phyloP scores from a whole-genome alignment of 2,329 filamentous ascomycete species.

The Cordyceps cateniannulata region DNA sequence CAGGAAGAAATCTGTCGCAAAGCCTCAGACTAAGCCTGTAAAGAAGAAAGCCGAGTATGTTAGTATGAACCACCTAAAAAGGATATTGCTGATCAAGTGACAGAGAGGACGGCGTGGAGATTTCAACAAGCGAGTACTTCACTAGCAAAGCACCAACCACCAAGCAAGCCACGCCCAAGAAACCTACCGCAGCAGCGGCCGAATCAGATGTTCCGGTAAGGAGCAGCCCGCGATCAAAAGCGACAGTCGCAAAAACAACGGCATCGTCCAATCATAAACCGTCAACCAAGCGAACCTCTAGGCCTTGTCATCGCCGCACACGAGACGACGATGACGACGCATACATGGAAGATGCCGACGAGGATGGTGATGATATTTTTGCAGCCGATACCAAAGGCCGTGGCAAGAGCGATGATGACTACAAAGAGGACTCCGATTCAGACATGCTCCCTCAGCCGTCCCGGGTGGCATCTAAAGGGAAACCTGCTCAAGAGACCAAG shows the following conservation, averaged over 20 bases:
- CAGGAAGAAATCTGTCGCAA: slow-evolving; percentile 51
- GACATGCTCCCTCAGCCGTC: slow-evolving; percentile 57
- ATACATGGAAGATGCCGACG: slow-evolving; percentile 61
- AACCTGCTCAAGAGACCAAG: slow-evolving; percentile 20
- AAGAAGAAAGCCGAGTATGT: slow-evolving; percentile 51
- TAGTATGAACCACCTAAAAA: slow-evolving; percentile 1
- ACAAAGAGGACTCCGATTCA: slow-evolving; percentile 69
- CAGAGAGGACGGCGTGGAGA: slow-evolving; percentile 42
- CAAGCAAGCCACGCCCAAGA: slow-evolving; percentile 34
- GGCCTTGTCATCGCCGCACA: slow-evolving; percentile 34
- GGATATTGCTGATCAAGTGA: not conserved
- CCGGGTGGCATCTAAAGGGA: slow-evolving; percentile 42
- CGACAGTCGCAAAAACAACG: slow-evolving; percentile 22
- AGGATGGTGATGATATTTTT: slow-evolving; percentile 75
- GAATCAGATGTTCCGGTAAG: slow-evolving; percentile 41
- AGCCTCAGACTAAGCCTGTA: slow-evolving; percentile 38
- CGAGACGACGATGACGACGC: slow-evolving; percentile 48
- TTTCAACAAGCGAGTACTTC: slow-evolving; percentile 54
- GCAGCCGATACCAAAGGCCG: slow-evolving; percentile 62
- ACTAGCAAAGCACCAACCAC: slow-evolving; percentile 33
- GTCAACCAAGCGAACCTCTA: slow-evolving; percentile 32
- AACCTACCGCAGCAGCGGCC: slow-evolving; percentile 27
- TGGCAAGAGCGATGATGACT: slow-evolving; percentile 67
- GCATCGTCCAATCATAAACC: slow-evolving; percentile 24
- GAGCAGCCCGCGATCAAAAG: slow-evolving; percentile 46